Base-by-base conservation (phyloP, 495 filamentous ascomycete genomes). In the Aspergillus sclerotioniger region DNA sequence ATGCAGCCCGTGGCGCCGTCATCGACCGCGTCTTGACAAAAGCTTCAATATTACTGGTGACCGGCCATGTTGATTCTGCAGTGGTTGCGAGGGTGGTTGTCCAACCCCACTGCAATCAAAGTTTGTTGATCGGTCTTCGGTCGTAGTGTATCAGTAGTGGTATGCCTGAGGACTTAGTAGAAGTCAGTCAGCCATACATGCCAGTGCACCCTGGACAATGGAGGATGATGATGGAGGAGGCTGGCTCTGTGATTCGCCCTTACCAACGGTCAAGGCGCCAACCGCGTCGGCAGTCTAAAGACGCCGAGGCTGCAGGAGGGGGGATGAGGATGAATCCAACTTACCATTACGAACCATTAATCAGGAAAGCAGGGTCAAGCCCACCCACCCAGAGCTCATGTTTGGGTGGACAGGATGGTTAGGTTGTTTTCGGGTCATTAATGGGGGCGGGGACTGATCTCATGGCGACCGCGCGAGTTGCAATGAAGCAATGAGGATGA, bases 1-100 rank as follows among this genome's bases (percentile, higher is more conserved):
- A 45, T 57, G 47, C 49, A 59, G 41, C 59, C 63, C 60, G 51
- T 62, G 63, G 59, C 56, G 51, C 51, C 57, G 58, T 53, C 59
- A 56, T 62, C 51, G 43, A 62, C 54, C 47, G 51, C 49, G 56
- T 53, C 47, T 62, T 47, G 51, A 58, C 50, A 25, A 47, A 60
- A 12, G 39, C 28, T 39, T 50, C 47, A 10, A 51, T 48, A 33
- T 39, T 32, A 56, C 48, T 57, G 50, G 54, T 47, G 44, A 20
- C 41, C 10, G n/a, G 15, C 9, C 9, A 21, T 53, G 20, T 47
- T 29, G 20, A 28, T 21, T 31, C n/a, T 28, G 35, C 13, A n/a
- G 15, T 53, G 8, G 21, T 58, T 44, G 17, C 20, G 6, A 29
- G n/a, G 25, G 32, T 51, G 41, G 44, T 43, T 39, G 37, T 28